Conservation (phyloP, 805 yeast genomes). For the Saturnispora galanensis region DNA sequence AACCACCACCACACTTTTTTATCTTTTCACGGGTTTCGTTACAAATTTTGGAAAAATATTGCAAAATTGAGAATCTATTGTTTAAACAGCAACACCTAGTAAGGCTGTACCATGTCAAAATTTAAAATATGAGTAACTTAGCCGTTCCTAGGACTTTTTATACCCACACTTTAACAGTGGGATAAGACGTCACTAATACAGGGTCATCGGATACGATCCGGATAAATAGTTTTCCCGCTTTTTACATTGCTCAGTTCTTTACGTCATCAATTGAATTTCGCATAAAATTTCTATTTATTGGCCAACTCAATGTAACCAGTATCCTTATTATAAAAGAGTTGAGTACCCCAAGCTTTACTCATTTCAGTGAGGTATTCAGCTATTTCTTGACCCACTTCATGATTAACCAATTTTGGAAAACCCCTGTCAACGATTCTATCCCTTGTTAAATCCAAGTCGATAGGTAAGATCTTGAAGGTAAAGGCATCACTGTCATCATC, state of each 20-base stretch:
- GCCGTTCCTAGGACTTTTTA: too few species aligned
- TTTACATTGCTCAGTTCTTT: too few species aligned
- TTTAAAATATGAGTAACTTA: too few species aligned
- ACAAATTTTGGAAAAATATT: too few species aligned
- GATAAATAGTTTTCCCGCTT: not conserved
- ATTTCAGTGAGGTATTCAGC: slow-evolving; percentile 19
- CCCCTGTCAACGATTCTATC: slow-evolving; percentile 19
- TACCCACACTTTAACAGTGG: too few species aligned
- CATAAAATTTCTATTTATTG: not conserved
- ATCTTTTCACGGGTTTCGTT: too few species aligned
- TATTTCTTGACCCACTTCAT: slow-evolving; percentile 18
- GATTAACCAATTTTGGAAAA: slow-evolving; percentile 19
- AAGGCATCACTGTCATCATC: slow-evolving; percentile 9
- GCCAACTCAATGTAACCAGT: slow-evolving; percentile 15
- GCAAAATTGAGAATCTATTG: too few species aligned
- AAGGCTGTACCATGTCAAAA: too few species aligned
- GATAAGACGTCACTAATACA: too few species aligned
- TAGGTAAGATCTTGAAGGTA: slow-evolving; percentile 18
- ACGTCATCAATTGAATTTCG: not conserved
- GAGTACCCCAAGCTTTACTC: slow-evolving; percentile 20
- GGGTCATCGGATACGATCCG: not conserved
- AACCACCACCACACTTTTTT: too few species aligned
- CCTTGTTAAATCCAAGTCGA: slow-evolving; percentile 21
- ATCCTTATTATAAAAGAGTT: slow-evolving; percentile 15
- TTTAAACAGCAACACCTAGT: too few species aligned